These are phyloP conservation scores for Herpetomonas samuelpessoai DNA, from an alignment of 208 protist genomes.

Conservation along the genomic window DNA sequence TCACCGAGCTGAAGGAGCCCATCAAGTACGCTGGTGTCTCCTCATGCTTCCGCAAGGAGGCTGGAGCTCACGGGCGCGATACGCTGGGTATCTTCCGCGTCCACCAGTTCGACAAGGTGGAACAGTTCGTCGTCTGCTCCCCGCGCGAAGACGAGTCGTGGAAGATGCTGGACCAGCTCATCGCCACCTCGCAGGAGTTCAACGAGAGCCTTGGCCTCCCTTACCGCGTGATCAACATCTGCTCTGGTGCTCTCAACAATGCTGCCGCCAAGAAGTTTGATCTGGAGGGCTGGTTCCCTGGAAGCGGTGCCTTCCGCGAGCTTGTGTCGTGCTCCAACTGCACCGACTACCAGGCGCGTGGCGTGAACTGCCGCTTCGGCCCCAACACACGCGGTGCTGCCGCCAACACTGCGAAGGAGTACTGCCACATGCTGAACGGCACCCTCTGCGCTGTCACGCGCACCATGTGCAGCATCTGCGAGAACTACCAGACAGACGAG, in stretches of 20 bases:
- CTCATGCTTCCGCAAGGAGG: constrained; percentile 99
- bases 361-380: constrained; percentile 88
- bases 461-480: constrained; percentile 99
- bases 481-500: constrained; percentile 99
- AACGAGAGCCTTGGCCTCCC: constrained; percentile 92
- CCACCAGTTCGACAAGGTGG: constrained; percentile 97
- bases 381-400: constrained; percentile 71
- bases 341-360: constrained; percentile 99
- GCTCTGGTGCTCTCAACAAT: constrained; percentile 98
- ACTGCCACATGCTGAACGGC: constrained; percentile 99
- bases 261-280: constrained; percentile 99
- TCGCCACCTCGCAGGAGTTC: constrained; percentile 92
- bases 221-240: constrained; percentile 95
- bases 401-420: constrained; percentile 92
- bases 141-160: constrained; percentile 91
- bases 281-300: constrained; percentile 99
- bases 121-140: constrained; percentile 94
- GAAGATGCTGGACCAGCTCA: constrained; percentile 91
- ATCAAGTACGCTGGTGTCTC: constrained; percentile 97
- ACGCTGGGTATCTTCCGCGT: constrained; percentile 96
- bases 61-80: constrained; percentile 94
- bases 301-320: constrained; percentile 96
- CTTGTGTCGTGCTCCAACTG: constrained; percentile 99
- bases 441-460: constrained; percentile 98
- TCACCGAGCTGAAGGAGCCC: constrained; percentile 90